Conservation (phyloP, 1,284 basidiomycete species). For the Meira nashicola region DNA sequence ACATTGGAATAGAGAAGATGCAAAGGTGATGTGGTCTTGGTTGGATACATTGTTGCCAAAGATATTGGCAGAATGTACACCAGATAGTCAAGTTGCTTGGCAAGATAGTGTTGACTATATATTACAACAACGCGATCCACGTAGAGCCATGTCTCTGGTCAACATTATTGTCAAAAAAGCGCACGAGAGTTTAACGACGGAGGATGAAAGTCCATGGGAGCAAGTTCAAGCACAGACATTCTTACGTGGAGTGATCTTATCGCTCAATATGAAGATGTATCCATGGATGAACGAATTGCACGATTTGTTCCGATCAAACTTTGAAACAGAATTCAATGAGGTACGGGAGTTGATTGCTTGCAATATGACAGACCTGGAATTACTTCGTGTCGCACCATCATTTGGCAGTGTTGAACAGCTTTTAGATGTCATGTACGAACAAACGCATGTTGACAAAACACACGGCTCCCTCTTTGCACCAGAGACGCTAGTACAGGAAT, state of each 20-base stretch:
- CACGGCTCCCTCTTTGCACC: slow-evolving; percentile 58
- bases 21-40: slow-evolving; percentile 74
- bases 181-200: slow-evolving; percentile 28
- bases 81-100: slow-evolving; percentile 55
- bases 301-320: slow-evolving; percentile 39
- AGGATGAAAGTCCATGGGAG: slow-evolving; percentile 31
- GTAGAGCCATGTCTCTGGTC: slow-evolving; percentile 71
- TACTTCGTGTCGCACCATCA: slow-evolving; percentile 62
- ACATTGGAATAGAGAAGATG: slow-evolving; percentile 72
- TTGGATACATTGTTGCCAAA: slow-evolving; percentile 64
- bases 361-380: slow-evolving; percentile 52
- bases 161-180: slow-evolving; percentile 57
- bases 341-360: slow-evolving; percentile 54
- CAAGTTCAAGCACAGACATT: slow-evolving; percentile 60
- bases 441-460: slow-evolving; percentile 45
- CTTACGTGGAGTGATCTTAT: slow-evolving; percentile 27
- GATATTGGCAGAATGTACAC: slow-evolving; percentile 62
- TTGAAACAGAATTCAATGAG: slow-evolving; percentile 52
- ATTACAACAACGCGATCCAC: slow-evolving; percentile 74
- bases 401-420: slow-evolving; percentile 67
- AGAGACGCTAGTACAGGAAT: slow-evolving; percentile 29
- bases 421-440: slow-evolving; percentile 62
- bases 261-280: slow-evolving; percentile 30
- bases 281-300: slow-evolving; percentile 36
- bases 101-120: slow-evolving; percentile 57